Conservation (phyloP, 306 rosid species). For the Oxytropis ochrocephala region DNA sequence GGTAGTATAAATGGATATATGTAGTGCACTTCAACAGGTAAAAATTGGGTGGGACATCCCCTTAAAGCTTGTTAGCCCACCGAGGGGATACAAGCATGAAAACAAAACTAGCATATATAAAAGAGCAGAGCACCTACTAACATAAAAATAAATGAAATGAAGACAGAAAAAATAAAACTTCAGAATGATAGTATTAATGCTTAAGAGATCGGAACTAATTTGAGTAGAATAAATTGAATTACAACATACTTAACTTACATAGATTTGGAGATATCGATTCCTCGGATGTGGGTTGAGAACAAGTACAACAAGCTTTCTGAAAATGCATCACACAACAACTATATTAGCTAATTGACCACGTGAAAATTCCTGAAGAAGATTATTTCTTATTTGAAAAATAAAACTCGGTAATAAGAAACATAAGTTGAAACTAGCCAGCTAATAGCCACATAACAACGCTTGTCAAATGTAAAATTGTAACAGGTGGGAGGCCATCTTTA, state of each 20-base stretch:
- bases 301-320: constrained; percentile 86
- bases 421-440: not conserved
- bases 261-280: constrained; percentile 84
- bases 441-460: not conserved
- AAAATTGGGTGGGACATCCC: not conserved
- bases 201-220: not conserved
- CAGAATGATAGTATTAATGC: not conserved
- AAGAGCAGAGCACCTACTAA: not conserved
- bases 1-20: not conserved
- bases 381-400: not conserved
- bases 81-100: not conserved
- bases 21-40: not conserved
- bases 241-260: constrained; percentile 47
- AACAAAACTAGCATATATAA: not conserved
- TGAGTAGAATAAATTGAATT: constrained; percentile 6
- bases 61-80: not conserved
- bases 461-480: not conserved
- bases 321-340: constrained; percentile 7
- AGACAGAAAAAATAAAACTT: not conserved
- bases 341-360: constrained; percentile 17
- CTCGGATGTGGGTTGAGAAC: constrained; percentile 76
- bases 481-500: not conserved
- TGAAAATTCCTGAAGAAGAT: not conserved
- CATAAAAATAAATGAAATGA: not conserved
- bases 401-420: not conserved